Percentiles rank a stretch among this genome's conserved stretches.
These are phyloP conservation scores for Adenanthera pavonina DNA, from an alignment of 306 rosid species.

Conservation along the genomic window DNA sequence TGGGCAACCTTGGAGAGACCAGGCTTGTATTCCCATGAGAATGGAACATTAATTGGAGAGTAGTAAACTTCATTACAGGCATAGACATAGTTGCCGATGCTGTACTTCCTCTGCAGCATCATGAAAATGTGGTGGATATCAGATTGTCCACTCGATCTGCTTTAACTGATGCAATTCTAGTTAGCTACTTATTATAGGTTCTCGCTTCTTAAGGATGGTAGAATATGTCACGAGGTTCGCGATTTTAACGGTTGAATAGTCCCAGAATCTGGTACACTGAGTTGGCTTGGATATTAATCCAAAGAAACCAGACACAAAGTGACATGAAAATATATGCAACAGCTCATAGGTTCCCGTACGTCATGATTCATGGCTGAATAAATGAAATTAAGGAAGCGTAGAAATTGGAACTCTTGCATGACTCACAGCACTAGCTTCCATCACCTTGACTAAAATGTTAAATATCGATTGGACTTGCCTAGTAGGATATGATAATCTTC, in stretches of 20 bases:
- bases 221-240: constrained; percentile 22
- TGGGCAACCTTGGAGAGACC: constrained; percentile 50
- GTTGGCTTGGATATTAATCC: constrained; percentile 36
- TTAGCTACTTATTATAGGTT: background rate
- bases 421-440: background rate
- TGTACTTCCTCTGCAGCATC: constrained; percentile 35
- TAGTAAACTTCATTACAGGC: constrained; percentile 11
- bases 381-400: constrained; percentile 36
- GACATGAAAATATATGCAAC: background rate
- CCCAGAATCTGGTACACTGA: constrained; percentile 19
- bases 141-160: background rate
- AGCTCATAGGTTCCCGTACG: constrained; percentile 9
- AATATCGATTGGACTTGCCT: background rate
- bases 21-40: constrained; percentile 67
- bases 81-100: constrained; percentile 9
- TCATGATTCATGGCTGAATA: constrained; percentile 7
- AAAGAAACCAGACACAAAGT: constrained; percentile 14
- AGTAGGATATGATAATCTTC: background rate
- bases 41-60: constrained; percentile 49
- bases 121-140: background rate
- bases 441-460: background rate
- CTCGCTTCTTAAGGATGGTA: constrained; percentile 11
- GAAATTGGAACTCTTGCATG: background rate
- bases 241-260: constrained; percentile 20
- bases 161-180: background rate